Base-by-base conservation (phyloP, 129 eudicot species). In the Pittosporum tobira region DNA sequence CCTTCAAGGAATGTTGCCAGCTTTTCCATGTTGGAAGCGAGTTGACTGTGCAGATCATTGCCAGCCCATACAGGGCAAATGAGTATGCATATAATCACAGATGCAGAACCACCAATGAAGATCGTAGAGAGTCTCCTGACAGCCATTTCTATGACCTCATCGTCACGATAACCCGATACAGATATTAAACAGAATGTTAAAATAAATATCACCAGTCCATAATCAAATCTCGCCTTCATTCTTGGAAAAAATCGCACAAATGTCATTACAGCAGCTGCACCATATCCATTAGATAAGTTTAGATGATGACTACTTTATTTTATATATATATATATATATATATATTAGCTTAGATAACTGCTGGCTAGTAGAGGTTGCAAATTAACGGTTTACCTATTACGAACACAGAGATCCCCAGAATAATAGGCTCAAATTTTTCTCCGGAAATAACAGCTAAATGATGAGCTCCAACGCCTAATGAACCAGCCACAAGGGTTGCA, bases 61-160 rank as follows among this genome's bases (percentile, higher is more conserved):
- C 87, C 87, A 28, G 87, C 79, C 87, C 87, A 80, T 0, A 69
- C 79, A 11, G 87, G 87, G n/a, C 25, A 76, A 6, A 76, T 29
- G 1, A 57, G n/a, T 23, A 72, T 51, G 59, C 70, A 75, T 18
- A 80, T 40, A 16, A 69, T 15, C 22, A 76, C 55, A 29, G 77
- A 49, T 22, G 62, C 53, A 20, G 74, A 58, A 1, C 52, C 77
- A 44, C 87, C 87, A 2, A 73, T 64, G 24, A 70, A 28, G 15
- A 80, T 59, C 0, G 83, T 73, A 2, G 74, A 69, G 15, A 80
- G 51, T 57, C 87, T 76, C 25, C 65, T 55, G 0, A 61, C 68
- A 6, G 79, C 82, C 64, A 76, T 24, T 2, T 73, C 79, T 8
- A 80, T 5, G 6, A 80, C 63, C 55, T 80, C 79, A 22, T 65